Evolutionary conservation across 371 early-diverging fungal genomes (phyloP).

Genomic region (Actinomucor elegans): DNA sequence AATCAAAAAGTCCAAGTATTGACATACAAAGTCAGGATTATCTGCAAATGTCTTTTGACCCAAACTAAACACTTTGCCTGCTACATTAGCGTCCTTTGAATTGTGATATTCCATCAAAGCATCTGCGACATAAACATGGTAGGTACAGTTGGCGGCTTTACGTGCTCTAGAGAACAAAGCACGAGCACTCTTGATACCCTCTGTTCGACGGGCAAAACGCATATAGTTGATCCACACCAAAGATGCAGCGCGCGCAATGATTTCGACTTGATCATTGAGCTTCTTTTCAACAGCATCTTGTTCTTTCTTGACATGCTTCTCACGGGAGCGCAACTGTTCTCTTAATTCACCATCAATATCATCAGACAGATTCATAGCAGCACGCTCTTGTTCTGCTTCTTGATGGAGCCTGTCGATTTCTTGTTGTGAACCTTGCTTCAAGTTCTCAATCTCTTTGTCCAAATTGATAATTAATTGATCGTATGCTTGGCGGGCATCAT

Average conservation of each 20-base stretch:
- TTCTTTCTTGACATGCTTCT: conserved; percentile 67
- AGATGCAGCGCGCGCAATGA: conserved; percentile 60
- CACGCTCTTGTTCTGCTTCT: conserved; percentile 44
- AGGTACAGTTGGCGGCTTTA: conserved; percentile 71
- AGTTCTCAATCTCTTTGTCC: conserved; percentile 51
- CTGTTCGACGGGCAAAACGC: conserved; percentile 78
- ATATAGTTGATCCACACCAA: conserved; percentile 89
- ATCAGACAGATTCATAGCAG: conserved; percentile 52
- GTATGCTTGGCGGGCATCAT: conserved; percentile 69
- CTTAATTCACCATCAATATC: conserved; percentile 82
- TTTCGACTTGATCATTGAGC: conserved; percentile 61
- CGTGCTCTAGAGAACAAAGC: conserved; percentile 81
- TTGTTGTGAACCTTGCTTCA: conserved; percentile 46
- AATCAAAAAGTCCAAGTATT: conserved; percentile 88
- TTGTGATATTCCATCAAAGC: conserved; percentile 94
- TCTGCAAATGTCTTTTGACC: conserved; percentile 80
- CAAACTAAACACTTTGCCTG: conserved; percentile 90
- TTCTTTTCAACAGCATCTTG: conserved; percentile 62
- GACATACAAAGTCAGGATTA: conserved; percentile 69
- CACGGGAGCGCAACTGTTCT: conserved; percentile 68
- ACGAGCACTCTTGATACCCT: conserved; percentile 78
- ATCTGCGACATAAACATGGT: conserved; percentile 84
- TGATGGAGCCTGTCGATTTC: conserved; percentile 51
- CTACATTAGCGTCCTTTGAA: conserved; percentile 80
- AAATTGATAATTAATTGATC: conserved; percentile 67